Conservation (phyloP, 306 rosid genomes). For the Trifolium pratense region DNA sequence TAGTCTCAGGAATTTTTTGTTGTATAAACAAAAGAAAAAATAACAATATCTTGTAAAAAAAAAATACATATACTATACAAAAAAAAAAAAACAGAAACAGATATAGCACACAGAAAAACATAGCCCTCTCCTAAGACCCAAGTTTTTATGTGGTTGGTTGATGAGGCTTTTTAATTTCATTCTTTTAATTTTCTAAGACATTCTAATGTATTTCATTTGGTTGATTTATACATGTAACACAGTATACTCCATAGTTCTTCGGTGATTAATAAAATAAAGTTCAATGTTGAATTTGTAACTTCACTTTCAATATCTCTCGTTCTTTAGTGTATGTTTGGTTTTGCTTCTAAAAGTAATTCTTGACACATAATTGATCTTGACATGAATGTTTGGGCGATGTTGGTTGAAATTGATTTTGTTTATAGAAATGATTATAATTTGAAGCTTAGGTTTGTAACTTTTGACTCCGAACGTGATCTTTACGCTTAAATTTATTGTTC, state of each 20-base stretch:
- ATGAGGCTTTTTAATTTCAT: constrained; percentile 65
- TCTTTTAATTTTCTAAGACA: not conserved
- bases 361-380: not conserved
- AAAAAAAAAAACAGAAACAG: not conserved
- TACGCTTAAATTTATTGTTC: too few relatives aligned
- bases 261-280: constrained; percentile 24
- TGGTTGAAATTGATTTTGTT: too few relatives aligned
- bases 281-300: constrained; percentile 35
- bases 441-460: too few relatives aligned
- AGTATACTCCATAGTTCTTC: constrained; percentile 42
- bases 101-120: constrained; percentile 50
- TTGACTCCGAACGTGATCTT: too few relatives aligned
- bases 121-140: constrained; percentile 84
- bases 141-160: constrained; percentile 53
- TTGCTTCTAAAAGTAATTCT: too few relatives aligned
- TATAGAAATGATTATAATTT: too few relatives aligned
- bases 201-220: constrained; percentile 35
- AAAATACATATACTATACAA: not conserved
- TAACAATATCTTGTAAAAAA: constrained; percentile 47
- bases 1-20: constrained; percentile 42
- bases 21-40: constrained; percentile 23
- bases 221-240: constrained; percentile 39
- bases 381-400: not conserved
- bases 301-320: constrained; percentile 13
- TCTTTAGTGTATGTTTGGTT: not conserved